Base-by-base conservation (phyloP, 208 protist species). In the Herpetomonas samuelpessoai region DNA sequence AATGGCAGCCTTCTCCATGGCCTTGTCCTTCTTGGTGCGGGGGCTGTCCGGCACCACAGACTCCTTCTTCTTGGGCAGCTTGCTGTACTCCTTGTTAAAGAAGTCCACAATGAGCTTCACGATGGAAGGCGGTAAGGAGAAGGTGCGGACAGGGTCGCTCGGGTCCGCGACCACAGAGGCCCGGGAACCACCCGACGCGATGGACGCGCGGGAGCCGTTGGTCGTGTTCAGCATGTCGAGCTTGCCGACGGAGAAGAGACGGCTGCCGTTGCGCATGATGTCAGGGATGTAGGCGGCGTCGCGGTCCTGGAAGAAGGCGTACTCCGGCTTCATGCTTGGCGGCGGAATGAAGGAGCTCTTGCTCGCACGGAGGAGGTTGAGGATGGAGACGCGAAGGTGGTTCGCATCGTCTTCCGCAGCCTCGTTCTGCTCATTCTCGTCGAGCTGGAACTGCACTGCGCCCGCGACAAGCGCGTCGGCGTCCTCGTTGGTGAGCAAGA, bases 271-370 rank as follows among this genome's bases (percentile, higher is more conserved):
- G 27, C 86, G 81, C 57, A 92, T 66, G 28, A 79, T 75, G 0
- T 76, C 63, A 2, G 86, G 82, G 44, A 92, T 79, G 68, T 88
- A 92, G 26, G 79, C 71, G 31, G 68, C 82, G 46, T 85, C 86
- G 62, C 71, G 72, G 49, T 92, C 80, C 49, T 68, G 38, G 52
- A 86, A 86, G 62, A 92, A 90, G 14, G 56, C 69, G 53, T 85
- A 85, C 26, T 74, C 16, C 31, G 85, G 63, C 62, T 76, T 76
- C 10, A 27, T 55, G 64, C 25, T 55, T 12, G 58, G 45, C 22
- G 79, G 68, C 19, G 65, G 65, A 10, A 62, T 57, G 28, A 78
- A 55, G 1, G 70, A 35, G 18, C 59, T 70, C 62, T 74, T 65
- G 45, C 69, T 72, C n/a, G 78, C 86, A 22, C 68, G 63, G 21